A percentile compares a stretch with the other conserved stretches of the same genome.
Evolutionary conservation across 805 yeast genomes (phyloP).

Genomic region (Zygoascus bituminiphila): DNA sequence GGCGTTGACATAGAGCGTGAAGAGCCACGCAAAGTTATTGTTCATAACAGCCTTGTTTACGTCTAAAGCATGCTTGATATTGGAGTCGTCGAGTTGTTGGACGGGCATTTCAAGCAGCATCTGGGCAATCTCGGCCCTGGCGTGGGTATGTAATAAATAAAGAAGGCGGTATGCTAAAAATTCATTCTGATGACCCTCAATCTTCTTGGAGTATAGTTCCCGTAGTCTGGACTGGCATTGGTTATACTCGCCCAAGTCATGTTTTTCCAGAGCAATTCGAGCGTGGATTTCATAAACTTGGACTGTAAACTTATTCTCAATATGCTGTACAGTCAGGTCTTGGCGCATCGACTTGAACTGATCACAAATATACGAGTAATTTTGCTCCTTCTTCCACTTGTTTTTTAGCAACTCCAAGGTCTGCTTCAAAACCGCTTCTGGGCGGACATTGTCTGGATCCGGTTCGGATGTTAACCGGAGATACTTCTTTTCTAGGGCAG

Average conservation of each 20-base stretch:
- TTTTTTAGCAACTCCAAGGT: constrained; percentile 47
- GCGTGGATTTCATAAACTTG: constrained; percentile 81
- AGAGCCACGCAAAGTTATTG: constrained; percentile 47
- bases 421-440: constrained; percentile 49
- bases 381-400: constrained; percentile 44
- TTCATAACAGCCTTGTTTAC: constrained; percentile 30
- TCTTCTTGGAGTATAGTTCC: constrained; percentile 44
- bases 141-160: constrained; percentile 67
- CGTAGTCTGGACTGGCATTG: constrained; percentile 84
- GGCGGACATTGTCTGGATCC: constrained; percentile 75
- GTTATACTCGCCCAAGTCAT: constrained; percentile 88
- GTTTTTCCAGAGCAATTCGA: constrained; percentile 71
- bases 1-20: constrained; percentile 35
- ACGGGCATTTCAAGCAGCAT: constrained; percentile 25
- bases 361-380: constrained; percentile 73
- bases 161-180: constrained; percentile 65
- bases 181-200: constrained; percentile 42
- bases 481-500: constrained; percentile 65
- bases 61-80: constrained; percentile 31
- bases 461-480: constrained; percentile 86
- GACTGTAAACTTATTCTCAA: constrained; percentile 68
- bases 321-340: constrained; percentile 86
- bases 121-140: constrained; percentile 46
- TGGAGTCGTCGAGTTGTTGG: constrained; percentile 22
- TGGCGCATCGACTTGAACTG: constrained; percentile 90